Evolutionary conservation across 495 filamentous ascomycete species (phyloP), one percentile per base, ranked within the genome.

Genomic region (Coniosporium apollinis): DNA sequence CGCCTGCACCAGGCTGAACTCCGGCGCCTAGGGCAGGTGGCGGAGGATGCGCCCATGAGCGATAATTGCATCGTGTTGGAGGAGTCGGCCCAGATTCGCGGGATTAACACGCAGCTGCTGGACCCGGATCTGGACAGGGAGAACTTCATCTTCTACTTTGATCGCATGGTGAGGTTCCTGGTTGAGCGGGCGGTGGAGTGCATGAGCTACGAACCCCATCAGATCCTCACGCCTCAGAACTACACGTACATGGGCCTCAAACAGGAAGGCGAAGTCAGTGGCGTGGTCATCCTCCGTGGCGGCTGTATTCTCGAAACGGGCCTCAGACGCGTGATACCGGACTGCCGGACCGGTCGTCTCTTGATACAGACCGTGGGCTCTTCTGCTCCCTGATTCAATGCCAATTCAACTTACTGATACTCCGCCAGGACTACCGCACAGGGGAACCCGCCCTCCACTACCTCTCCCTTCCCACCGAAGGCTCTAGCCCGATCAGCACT

Each of bases 101-200:
- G 71, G 15, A 92, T 97, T 71, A 86, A 79, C 55, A 93, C 86
- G 0, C 77, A 94, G 33, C 70, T 97, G 19, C 81, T 87, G 47
- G 66, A 83, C 48, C 80, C 79, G 16, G 67, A 77, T 28, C 87
- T 79, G 1, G 59, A 74, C 8, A 70, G 78, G 26, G 89, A 92
- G 43, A 85, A 94, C 42, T 96, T 94, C 50, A 82, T 92, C 36
- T 96, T 94, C 55, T 93, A 94, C 54, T 94, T 94, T 47, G 82
- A 97, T 57, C 74, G 89, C 14, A 58, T 96, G 22, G 69, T 76
- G 2, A 72, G 74, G 1, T 58, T 94, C n/a, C 63, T 97, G 5
- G 71, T 97, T 19, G 85, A 94, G 54, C 72, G 76, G 38, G 79
- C 82, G 2, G 54, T 87, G 39, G 82, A 86, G 38, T 72, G 71